Conservation (phyloP, 768 basidiomycete genomes). For the Russula ochroleuca region DNA sequence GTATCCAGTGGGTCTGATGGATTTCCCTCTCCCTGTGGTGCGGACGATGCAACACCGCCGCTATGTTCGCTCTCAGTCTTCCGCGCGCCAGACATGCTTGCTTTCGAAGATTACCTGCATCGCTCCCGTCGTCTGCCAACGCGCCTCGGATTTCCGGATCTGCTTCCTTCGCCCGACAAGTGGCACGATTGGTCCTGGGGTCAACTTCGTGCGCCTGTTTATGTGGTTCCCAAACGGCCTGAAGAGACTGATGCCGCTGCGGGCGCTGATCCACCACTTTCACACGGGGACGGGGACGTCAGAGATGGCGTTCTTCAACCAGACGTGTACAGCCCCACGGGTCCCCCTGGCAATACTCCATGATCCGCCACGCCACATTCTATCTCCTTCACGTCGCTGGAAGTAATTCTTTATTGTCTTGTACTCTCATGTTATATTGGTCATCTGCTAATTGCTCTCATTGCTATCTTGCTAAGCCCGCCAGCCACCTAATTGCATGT, state of each 20-base stretch:
- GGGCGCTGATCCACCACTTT: conserved; percentile 7
- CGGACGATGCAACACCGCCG: conserved; percentile 6
- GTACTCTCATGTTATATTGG: conserved; percentile 6
- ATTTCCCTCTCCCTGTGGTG: background rate
- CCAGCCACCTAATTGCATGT: conserved; percentile 11
- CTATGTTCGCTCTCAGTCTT: conserved; percentile 24
- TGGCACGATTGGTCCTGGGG: conserved; percentile 29
- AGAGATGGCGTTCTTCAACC: conserved; percentile 1
- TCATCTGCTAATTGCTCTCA: conserved; percentile 12
- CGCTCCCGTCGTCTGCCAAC: conserved; percentile 28
- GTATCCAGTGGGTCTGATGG: background rate
- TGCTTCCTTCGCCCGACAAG: conserved; percentile 18
- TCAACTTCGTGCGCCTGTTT: conserved; percentile 26
- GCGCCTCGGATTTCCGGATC: conserved; percentile 23
- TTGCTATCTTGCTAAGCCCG: conserved; percentile 1
- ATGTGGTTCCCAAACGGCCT: conserved; percentile 20
- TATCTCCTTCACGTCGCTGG: background rate
- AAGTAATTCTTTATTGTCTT: conserved; percentile 10
- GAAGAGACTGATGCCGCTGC: conserved; percentile 1
- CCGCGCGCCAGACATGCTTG: conserved; percentile 23
- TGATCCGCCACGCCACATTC: background rate
- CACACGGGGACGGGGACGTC: background rate
- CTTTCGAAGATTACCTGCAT: conserved; percentile 27
- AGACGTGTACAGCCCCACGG: background rate
- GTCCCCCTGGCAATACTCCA: background rate